These are phyloP conservation scores for Cordyceps pruinosa DNA, from an alignment of 2,329 filamentous ascomycete genomes.

Conservation along the genomic window DNA sequence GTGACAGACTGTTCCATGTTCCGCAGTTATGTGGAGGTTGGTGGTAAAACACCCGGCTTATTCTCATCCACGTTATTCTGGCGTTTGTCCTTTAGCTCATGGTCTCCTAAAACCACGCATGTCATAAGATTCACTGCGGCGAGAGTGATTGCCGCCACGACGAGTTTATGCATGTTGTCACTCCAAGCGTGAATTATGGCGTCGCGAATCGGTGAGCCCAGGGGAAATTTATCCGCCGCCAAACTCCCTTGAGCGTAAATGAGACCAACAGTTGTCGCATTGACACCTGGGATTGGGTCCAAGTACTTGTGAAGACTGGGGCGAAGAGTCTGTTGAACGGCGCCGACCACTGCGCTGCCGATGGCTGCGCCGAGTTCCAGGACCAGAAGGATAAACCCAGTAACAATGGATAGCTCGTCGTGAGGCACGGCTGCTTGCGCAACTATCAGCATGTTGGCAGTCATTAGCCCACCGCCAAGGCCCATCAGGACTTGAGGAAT, in stretches of 20 bases:
- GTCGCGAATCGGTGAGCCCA: background rate
- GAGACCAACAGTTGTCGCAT: background rate
- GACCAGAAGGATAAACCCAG: background rate
- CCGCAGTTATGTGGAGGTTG: background rate
- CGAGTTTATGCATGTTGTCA: background rate
- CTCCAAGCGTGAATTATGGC: background rate
- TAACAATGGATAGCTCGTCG: no score
- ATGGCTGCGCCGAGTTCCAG: background rate
- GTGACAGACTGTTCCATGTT: no score
- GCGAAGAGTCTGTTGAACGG: background rate
- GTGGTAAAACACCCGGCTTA: background rate
- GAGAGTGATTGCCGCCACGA: background rate
- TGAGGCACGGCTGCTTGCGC: no score
- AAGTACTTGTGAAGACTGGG: background rate
- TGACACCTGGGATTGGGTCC: background rate
- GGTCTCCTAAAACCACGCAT: background rate
- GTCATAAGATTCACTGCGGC: background rate
- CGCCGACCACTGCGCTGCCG: background rate
- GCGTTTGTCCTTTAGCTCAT: background rate
- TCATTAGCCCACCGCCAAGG: no score
- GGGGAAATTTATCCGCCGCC: background rate
- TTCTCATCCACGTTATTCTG: background rate
- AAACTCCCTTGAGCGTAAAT: background rate
- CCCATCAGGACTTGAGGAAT: no score
- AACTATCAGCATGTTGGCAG: no score